phyloP scores from a whole-genome alignment of 2,329 filamentous ascomycete species.

The Cladosporium cucumerinum region DNA sequence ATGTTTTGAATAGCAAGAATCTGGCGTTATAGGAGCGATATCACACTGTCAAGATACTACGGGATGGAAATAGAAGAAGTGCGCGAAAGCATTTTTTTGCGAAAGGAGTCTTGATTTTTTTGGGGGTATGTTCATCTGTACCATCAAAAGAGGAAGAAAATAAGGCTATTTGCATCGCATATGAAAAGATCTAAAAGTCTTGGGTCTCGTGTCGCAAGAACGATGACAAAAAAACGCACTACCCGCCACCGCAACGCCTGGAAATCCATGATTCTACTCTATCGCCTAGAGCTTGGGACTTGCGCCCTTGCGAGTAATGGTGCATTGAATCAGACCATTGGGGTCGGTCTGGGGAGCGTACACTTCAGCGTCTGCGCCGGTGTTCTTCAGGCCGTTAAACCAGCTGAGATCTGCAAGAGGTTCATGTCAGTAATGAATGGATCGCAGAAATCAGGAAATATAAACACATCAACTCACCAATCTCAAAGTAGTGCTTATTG shows the following conservation, averaged over 20 bases:
- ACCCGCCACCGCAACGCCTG: background rate
- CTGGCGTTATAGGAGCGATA: constrained; percentile 19
- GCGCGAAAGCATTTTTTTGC: constrained; percentile 14
- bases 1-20: constrained; percentile 3
- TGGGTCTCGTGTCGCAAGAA: background rate
- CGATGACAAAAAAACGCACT: background rate
- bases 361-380: constrained; percentile 90
- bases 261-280: background rate
- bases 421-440: background rate
- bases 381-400: constrained; percentile 95
- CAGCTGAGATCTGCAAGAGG: constrained; percentile 73
- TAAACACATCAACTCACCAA: constrained; percentile 57
- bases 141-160: background rate
- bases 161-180: background rate
- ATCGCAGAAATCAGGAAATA: background rate
- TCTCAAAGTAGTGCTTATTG: constrained; percentile 99
- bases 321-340: constrained; percentile 94
- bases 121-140: constrained; percentile 2
- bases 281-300: constrained; percentile 4
- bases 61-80: background rate
- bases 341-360: constrained; percentile 90
- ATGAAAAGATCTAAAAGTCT: background rate
- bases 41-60: constrained; percentile 11
- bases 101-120: background rate
- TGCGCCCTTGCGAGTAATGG: constrained; percentile 62